These are phyloP conservation scores for Schizophyllum commune DNA, from an alignment of 1,284 basidiomycete genomes.

Conservation along the genomic window DNA sequence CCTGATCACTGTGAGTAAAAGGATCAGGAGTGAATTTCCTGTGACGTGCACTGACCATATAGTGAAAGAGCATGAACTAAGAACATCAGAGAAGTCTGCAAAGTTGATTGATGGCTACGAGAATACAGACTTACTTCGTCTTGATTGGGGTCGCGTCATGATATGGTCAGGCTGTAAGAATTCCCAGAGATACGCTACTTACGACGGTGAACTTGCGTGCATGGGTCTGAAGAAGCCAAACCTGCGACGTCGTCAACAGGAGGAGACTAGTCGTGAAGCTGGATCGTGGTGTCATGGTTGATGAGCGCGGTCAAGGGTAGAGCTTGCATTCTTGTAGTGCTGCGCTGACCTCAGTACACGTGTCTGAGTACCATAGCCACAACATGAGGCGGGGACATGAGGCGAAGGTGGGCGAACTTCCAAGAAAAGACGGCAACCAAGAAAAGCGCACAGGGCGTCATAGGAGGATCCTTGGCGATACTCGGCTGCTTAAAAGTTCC, in stretches of 20 bases:
- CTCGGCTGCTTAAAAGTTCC: too few relatives aligned
- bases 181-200: too few relatives aligned
- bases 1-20: background rate
- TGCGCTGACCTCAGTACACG: background rate
- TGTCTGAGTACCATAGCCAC: background rate
- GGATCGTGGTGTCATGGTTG: background rate
- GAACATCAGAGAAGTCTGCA: too few relatives aligned
- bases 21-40: too few relatives aligned
- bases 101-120: too few relatives aligned
- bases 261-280: background rate
- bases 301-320: background rate
- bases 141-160: background rate
- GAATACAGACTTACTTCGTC: background rate
- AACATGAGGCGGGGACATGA: background rate
- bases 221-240: background rate
- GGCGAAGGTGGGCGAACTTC: background rate
- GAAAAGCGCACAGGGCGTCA: background rate
- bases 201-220: background rate
- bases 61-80: background rate
- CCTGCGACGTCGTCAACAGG: background rate
- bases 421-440: background rate
- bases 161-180: too few relatives aligned
- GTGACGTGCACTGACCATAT: background rate
- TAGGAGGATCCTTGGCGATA: background rate
- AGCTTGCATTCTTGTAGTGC: background rate